Conservation (phyloP, 1,284 basidiomycete genomes). For the Irpex lacteus region DNA sequence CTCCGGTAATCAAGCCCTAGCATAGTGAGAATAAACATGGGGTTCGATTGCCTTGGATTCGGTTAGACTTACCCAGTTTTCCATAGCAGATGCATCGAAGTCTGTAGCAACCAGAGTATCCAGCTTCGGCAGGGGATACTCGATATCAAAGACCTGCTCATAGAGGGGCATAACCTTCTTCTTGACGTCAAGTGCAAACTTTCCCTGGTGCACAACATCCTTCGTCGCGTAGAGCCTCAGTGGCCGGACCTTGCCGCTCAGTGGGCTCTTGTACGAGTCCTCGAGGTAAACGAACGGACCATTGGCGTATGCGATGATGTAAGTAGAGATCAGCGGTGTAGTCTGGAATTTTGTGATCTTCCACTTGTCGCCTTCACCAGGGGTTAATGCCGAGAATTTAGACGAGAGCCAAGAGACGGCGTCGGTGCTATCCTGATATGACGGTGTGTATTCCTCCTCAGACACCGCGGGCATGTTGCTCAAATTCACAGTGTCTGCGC, state of each 20-base stretch:
- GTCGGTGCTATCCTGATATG: conserved; percentile 11
- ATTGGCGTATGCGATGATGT: conserved; percentile 91
- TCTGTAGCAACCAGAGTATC: conserved; percentile 84
- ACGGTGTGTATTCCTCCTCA: conserved; percentile 39
- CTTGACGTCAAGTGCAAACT: conserved; percentile 89
- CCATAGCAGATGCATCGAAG: conserved; percentile 89
- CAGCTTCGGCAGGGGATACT: conserved; percentile 90
- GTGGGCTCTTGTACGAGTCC: conserved; percentile 75
- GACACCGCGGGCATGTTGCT: conserved; percentile 84
- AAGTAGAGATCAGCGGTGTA: conserved; percentile 85
- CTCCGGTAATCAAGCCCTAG: conserved; percentile 86
- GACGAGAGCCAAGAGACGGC: conserved; percentile 23
- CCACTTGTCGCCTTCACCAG: conserved; percentile 51
- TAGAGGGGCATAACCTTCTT: conserved; percentile 87
- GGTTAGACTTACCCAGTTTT: conserved; percentile 69
- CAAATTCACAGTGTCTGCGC: conserved; percentile 71
- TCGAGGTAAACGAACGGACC: conserved; percentile 79
- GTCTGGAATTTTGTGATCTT: conserved; percentile 79
- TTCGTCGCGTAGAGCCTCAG: conserved; percentile 88
- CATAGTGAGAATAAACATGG: no score
- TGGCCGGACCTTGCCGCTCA: conserved; percentile 81
- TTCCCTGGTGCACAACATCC: conserved; percentile 81
- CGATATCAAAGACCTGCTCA: conserved; percentile 89
- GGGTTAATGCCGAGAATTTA: conserved; percentile 21
- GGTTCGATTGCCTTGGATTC: no score